phyloP scores from a whole-genome alignment of 306 rosid genomes.

The barrel medic (Medicago truncatula) region MtrunA17r5.0-ANR NC_053046.1:20413501-20414000 shows the following conservation, averaged over 20 bases:
- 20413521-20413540: conserved; percentile 53
- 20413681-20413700: conserved; percentile 38
- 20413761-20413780: conserved; percentile 91
- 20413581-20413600: conserved; percentile 47
- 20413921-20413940: conserved; percentile 35
- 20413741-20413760: conserved; percentile 82
- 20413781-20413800: conserved; percentile 94
- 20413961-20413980: conserved; percentile 58
- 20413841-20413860: conserved; percentile 97
- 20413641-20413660: conserved; percentile 50
- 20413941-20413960: conserved; percentile 51
- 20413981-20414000: conserved; percentile 47
- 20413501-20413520: conserved; percentile 40
- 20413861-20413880: conserved; percentile 75
- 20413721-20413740: conserved; percentile 59
- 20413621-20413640: conserved; percentile 40
- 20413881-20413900: conserved; percentile 43
- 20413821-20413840: conserved; percentile 92
- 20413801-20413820: conserved; percentile 78
- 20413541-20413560: conserved; percentile 65
- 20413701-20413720: not conserved
- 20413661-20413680: conserved; percentile 40
- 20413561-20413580: conserved; percentile 36
- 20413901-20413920: conserved; percentile 46
- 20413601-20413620: conserved; percentile 32